A percentile compares a stretch with the other conserved stretches of the same genome.
Evolutionary conservation across 1,139 yeast genomes (phyloP).

Genomic region (Zygoascus hellenicus): DNA sequence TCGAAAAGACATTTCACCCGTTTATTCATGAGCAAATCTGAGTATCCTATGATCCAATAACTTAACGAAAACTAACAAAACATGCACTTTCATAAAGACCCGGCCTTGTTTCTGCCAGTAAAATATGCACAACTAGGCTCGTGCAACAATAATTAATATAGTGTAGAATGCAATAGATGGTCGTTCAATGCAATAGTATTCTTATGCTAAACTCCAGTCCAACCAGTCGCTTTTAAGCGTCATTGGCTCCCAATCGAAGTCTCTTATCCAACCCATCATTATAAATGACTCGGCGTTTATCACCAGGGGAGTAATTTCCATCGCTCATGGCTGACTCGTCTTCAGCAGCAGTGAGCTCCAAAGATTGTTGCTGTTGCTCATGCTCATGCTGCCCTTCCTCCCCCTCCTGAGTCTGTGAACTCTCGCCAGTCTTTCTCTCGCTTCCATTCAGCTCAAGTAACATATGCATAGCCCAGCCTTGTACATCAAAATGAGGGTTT

Average conservation of each 20-base stretch:
- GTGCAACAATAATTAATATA: background rate
- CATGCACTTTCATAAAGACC: too few relatives aligned
- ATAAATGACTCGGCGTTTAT: constrained; percentile 5
- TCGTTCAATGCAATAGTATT: constrained; percentile 25
- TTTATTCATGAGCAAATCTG: too few relatives aligned
- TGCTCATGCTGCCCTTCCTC: background rate
- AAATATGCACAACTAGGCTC: too few relatives aligned
- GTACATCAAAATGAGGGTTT: constrained; percentile 20
- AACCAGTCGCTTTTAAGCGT: constrained; percentile 15
- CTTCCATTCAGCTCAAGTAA: constrained; percentile 2
- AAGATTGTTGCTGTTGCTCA: background rate
- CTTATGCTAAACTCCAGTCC: constrained; percentile 33
- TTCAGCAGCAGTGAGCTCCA: background rate
- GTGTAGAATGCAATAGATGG: background rate
- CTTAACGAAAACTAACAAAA: too few relatives aligned
- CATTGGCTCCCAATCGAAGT: background rate
- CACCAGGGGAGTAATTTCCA: constrained; percentile 4
- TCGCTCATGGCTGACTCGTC: background rate
- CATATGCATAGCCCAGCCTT: constrained; percentile 20
- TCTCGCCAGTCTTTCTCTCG: background rate
- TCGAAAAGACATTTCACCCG: too few relatives aligned
- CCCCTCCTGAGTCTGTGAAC: background rate
- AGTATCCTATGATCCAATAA: too few relatives aligned
- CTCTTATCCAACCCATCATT: constrained; percentile 5
- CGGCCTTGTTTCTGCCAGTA: too few relatives aligned